Evolutionary conservation across 1,284 basidiomycete genomes (phyloP), one percentile per base, ranked within the genome.

Genomic region (Rhodotorula sp.): DNA sequence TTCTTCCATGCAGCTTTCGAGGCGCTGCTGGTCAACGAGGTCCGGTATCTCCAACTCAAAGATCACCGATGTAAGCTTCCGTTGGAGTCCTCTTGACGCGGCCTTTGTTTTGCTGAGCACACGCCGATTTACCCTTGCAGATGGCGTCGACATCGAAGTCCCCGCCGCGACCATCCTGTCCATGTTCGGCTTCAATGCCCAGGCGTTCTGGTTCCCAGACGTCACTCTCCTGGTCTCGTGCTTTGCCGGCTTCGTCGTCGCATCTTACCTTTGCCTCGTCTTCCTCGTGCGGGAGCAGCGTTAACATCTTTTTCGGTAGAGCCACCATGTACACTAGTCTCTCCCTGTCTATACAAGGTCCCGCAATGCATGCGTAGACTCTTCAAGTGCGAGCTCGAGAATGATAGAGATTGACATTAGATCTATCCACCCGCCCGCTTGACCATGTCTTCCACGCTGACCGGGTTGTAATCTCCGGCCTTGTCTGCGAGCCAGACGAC

Each of bases 1-100:
- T 98, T 98, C 86, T 98, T 97, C 89, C 95, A 98, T 82, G 95
- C 95, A n/a, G 95, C 91, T 0, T 98, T 93, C 79, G 95, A 99
- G 82, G 93, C 91, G 1, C 85, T 99, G 43, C 89, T 94, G 34
- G 94, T 98, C 70, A 98, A 98, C 80, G 95, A 99, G 82, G 84
- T 99, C 64, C 85, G 94, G 60, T 97, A 95, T 81, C 83, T 98
- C n/a, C 90, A 93, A 78, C 84, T 98, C 63, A 92, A 91, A 79
- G 92, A 98, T 81, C 86, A 88, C 78, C 90, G 91, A 21, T 85
- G 91, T 92, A 77, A 68, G 86, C n/a, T 15, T 8, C 34, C 21
- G 28, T 16, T 4, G 3, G 45, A 48, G 45, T 26, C 19, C 16
- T 3, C 3, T 28, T 47, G 43, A 60, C 55, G 23, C 26, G 5